These are phyloP conservation scores for Trichoderma breve DNA, from an alignment of 2,329 filamentous ascomycete genomes.

Conservation along the genomic window DNA sequence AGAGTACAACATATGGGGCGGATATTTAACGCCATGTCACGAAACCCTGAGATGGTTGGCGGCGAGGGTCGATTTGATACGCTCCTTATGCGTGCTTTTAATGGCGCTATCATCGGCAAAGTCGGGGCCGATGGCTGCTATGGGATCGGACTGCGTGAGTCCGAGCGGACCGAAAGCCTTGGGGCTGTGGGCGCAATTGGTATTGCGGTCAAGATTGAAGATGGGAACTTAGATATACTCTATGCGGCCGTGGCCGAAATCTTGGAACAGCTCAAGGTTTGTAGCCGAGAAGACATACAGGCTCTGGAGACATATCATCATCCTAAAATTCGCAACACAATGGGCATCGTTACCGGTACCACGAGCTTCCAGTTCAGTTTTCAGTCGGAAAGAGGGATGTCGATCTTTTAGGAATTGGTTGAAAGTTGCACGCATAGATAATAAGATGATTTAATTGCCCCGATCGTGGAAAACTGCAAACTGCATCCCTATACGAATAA, in stretches of 20 bases:
- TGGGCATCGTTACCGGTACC: constrained; percentile 37
- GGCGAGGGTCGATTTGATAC: constrained; percentile 49
- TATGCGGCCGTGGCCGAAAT: constrained; percentile 45
- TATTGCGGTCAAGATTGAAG: constrained; percentile 49
- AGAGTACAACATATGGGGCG: constrained; percentile 31
- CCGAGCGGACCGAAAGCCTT: constrained; percentile 36
- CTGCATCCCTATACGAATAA: background rate
- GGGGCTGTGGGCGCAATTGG: constrained; percentile 40
- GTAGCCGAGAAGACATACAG: constrained; percentile 30
- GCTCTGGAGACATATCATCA: constrained; percentile 35
- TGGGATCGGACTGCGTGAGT: constrained; percentile 41
- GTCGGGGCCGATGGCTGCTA: constrained; percentile 51
- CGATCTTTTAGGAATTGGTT: background rate
- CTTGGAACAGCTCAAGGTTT: constrained; percentile 42
- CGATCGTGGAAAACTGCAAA: background rate
- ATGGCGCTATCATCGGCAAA: constrained; percentile 43
- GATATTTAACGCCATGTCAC: constrained; percentile 43
- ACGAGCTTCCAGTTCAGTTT: background rate
- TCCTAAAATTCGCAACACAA: constrained; percentile 38
- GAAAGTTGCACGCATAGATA: background rate
- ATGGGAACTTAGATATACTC: constrained; percentile 44
- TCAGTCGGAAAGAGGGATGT: background rate
- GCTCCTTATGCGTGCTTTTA: constrained; percentile 40
- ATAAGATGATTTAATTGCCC: background rate
- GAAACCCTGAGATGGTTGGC: constrained; percentile 43